Conservation (phyloP, 257 asterid species). For the Jacaranda copaia region DNA sequence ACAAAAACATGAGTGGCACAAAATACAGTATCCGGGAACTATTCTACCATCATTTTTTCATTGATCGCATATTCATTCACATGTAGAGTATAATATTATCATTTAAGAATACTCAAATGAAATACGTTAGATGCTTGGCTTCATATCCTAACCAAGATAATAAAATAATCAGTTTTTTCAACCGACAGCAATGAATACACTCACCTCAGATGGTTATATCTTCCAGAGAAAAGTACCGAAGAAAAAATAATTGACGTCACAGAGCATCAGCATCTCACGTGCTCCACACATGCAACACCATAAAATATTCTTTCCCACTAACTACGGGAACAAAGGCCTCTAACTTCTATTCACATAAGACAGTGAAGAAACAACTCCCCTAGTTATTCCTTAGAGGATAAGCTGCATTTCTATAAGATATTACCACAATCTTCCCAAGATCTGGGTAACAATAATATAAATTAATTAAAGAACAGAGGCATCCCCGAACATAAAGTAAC, state of each 20-base stretch:
- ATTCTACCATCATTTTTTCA: conserved; percentile 14
- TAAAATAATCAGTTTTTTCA: not conserved
- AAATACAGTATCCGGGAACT: not conserved
- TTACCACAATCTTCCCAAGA: conserved; percentile 37
- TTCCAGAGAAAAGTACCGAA: not conserved
- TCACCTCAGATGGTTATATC: not conserved
- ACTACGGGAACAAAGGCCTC: conserved; percentile 16
- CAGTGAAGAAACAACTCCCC: conserved; percentile 35
- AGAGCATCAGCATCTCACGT: conserved; percentile 26
- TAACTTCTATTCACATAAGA: conserved; percentile 24
- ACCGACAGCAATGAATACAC: not conserved
- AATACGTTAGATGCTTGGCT: not conserved
- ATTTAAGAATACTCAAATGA: not conserved
- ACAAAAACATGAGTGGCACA: not conserved
- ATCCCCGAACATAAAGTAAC: not conserved
- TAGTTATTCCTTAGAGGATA: conserved; percentile 33
- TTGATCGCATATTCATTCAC: not conserved
- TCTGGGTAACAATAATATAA: conserved; percentile 29
- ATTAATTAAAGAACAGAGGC: not conserved
- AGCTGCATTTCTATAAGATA: conserved; percentile 29
- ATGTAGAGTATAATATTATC: not conserved
- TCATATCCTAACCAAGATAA: not conserved
- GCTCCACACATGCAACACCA: conserved; percentile 31
- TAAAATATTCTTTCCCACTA: conserved; percentile 17
- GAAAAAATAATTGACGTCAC: not conserved